These are phyloP conservation scores for Agrocybe chaxingu DNA, from an alignment of 768 basidiomycete genomes.

Conservation along the genomic window DNA sequence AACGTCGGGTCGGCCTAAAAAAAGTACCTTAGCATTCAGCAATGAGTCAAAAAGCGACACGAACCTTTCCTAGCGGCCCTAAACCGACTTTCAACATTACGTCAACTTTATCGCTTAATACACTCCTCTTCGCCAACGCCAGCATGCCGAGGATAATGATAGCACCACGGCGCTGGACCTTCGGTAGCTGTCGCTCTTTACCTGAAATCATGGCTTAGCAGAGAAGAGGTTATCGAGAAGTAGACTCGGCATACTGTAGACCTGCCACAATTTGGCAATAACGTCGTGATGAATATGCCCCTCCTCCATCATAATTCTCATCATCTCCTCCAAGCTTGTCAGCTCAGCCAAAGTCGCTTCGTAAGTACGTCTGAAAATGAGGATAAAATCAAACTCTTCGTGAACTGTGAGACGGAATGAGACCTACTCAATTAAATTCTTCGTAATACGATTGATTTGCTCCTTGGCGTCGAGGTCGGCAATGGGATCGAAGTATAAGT, in stretches of 20 bases:
- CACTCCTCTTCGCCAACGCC: conserved; percentile 78
- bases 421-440: conserved; percentile 93
- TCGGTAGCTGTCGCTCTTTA: conserved; percentile 69
- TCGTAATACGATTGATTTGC: conserved; percentile 88
- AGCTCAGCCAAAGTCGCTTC: conserved; percentile 91
- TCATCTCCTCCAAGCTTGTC: conserved; percentile 94
- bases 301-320: conserved; percentile 95
- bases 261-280: conserved; percentile 90
- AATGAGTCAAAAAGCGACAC: conserved; percentile 5
- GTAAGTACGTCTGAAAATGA: conserved; percentile 69
- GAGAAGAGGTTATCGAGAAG: background rate
- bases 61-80: conserved; percentile 79
- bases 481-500: conserved; percentile 84
- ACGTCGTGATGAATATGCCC: conserved; percentile 81
- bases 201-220: conserved; percentile 39
- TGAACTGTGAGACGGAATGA: background rate
- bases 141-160: conserved; percentile 98
- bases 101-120: conserved; percentile 76
- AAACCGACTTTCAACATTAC: conserved; percentile 83
- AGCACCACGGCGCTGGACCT: conserved; percentile 86
- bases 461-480: conserved; percentile 74
- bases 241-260: conserved; percentile 68
- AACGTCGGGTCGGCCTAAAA: conserved; percentile 80
- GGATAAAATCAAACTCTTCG: background rate
- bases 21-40: background rate